Evolutionary conservation across 305 asterid genomes (phyloP).

Genomic region (Fraxinus platypoda): DNA sequence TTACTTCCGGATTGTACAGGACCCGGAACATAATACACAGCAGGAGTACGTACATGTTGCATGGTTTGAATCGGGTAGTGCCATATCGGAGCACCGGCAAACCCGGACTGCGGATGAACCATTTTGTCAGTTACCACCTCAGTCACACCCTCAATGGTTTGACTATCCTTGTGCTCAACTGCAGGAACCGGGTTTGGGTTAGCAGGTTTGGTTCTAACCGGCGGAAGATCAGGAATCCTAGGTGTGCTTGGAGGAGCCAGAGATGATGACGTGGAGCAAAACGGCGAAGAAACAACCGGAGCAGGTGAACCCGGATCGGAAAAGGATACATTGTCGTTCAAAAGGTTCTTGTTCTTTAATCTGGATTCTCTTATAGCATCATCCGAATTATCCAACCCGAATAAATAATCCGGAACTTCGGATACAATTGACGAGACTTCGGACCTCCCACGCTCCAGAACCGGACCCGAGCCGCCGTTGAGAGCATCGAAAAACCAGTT

Average conservation of each 20-base stretch:
- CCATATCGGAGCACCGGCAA: conserved; percentile 59
- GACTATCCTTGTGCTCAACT: conserved; percentile 37
- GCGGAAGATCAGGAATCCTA: conserved; percentile 71
- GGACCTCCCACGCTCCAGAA: conserved; percentile 80
- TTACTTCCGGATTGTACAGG: conserved; percentile 47
- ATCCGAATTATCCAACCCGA: conserved; percentile 77
- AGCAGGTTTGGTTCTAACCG: conserved; percentile 57
- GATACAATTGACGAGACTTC: conserved; percentile 84
- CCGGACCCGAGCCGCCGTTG: conserved; percentile 57
- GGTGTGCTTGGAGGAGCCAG: conserved; percentile 47
- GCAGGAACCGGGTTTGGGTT: conserved; percentile 36
- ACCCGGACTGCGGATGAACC: conserved; percentile 42
- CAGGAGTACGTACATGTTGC: conserved; percentile 56
- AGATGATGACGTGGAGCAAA: conserved; percentile 65
- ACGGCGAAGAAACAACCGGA: conserved; percentile 58
- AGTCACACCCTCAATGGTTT: conserved; percentile 9
- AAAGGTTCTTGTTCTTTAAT: conserved; percentile 28
- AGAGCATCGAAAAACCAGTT: conserved; percentile 86
- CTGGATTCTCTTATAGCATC: conserved; percentile 52
- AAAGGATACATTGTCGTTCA: conserved; percentile 48
- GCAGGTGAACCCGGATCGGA: conserved; percentile 84
- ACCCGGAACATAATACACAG: conserved; percentile 60
- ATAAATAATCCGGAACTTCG: conserved; percentile 83
- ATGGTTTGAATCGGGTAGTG: conserved; percentile 53
- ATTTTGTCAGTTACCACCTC: conserved; percentile 33